Evolutionary conservation across 805 yeast genomes (phyloP).

Genomic region (Phaffomyces opuntiae): DNA sequence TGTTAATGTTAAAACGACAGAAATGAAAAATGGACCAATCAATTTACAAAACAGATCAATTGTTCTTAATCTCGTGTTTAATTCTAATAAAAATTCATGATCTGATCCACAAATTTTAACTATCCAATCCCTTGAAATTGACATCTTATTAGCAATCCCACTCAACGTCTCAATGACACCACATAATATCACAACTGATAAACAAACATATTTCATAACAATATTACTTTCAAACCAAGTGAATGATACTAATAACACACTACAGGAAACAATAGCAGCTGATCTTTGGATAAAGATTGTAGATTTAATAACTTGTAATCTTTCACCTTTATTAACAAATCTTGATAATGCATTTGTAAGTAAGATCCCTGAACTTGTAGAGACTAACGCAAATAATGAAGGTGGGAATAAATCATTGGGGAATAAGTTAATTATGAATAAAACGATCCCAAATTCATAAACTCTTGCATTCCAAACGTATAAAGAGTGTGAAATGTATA

Average conservation of each 20-base stretch:
- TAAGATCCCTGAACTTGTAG: constrained; percentile 24
- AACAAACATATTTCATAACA: constrained; percentile 5
- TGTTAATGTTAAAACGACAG: constrained; percentile 23
- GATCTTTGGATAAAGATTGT: constrained; percentile 25
- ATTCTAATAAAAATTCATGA: constrained; percentile 16
- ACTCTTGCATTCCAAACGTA: constrained; percentile 34
- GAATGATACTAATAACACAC: constrained; percentile 8
- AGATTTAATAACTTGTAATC: constrained; percentile 26
- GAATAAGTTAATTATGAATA: constrained; percentile 28
- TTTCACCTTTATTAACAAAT: constrained; percentile 23
- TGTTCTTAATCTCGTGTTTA: constrained; percentile 31
- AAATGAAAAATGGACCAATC: constrained; percentile 31
- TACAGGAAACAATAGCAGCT: constrained; percentile 12
- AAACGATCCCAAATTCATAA: constrained; percentile 32
- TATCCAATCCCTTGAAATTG: constrained; percentile 36
- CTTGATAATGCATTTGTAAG: constrained; percentile 24
- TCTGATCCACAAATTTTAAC: constrained; percentile 28
- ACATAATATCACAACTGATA: constrained; percentile 19
- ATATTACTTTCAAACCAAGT: constrained; percentile 7
- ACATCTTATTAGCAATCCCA: constrained; percentile 29
- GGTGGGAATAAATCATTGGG: constrained; percentile 29
- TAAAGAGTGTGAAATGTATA: constrained; percentile 28
- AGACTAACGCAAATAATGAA: constrained; percentile 28
- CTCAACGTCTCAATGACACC: constrained; percentile 30
- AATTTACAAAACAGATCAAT: constrained; percentile 33